These are phyloP conservation scores for Emergomyces orientalis DNA, from an alignment of 2,329 filamentous ascomycete genomes.

Conservation along the genomic window DNA sequence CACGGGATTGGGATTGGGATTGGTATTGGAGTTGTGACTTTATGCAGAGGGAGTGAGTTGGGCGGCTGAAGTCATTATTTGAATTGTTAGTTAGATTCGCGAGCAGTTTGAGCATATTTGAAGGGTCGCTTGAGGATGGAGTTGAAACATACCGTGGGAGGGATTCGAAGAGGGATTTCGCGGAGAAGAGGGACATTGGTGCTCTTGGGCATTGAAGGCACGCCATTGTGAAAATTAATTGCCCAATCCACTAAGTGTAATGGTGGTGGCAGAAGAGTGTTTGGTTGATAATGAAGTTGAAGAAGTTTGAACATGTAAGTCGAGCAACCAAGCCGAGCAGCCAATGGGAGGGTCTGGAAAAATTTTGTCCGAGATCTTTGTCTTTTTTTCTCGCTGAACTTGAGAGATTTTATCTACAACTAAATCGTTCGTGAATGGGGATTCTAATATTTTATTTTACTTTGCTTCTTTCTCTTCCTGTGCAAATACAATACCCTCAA, in stretches of 20 bases:
- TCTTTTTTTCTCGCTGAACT: not conserved
- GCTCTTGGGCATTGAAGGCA: constrained; percentile 26
- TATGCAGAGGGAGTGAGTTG: not conserved
- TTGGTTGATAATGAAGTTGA: not conserved
- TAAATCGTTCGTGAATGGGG: not conserved
- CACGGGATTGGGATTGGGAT: constrained; percentile 19
- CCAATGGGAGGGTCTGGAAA: not conserved
- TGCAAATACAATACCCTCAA: not conserved
- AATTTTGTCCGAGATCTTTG: constrained; percentile 3
- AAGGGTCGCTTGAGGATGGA: not conserved
- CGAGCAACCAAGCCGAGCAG: no score
- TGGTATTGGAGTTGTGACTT: not conserved
- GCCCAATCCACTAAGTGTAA: not conserved
- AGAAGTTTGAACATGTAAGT: no score
- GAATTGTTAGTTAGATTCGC: not conserved
- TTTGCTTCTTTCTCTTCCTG: not conserved
- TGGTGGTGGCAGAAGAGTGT: not conserved
- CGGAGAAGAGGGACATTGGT: constrained; percentile 17
- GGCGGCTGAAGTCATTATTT: not conserved
- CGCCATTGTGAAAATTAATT: constrained; percentile 22
- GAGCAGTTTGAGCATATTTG: not conserved
- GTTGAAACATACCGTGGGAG: constrained; percentile 1
- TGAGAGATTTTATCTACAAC: no score
- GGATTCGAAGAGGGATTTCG: constrained; percentile 3
- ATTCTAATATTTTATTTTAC: not conserved